phyloP scores from a whole-genome alignment of 192 early-diverging fungal genomes.

The Umbelopsis isabellina region DNA sequence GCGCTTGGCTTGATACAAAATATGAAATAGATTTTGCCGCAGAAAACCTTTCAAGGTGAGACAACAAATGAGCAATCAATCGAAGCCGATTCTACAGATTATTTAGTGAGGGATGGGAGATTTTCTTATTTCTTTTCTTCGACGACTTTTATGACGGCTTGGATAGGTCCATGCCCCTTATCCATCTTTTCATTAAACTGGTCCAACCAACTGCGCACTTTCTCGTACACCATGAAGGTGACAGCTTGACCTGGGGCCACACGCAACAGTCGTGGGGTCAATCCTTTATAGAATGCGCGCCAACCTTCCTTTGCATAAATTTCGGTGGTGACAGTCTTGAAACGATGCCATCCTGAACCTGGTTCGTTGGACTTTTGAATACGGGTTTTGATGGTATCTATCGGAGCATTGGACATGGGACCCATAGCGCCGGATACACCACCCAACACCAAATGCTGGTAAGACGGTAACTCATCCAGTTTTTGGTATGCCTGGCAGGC shows the following conservation, averaged over 20 bases:
- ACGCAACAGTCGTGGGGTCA: constrained; percentile 88
- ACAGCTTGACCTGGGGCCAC: constrained; percentile 97
- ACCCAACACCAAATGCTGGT: constrained; percentile 88
- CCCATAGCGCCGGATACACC: constrained; percentile 88
- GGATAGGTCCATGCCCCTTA: constrained; percentile 19
- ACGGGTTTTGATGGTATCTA: constrained; percentile 98
- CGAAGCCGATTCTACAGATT: neutral
- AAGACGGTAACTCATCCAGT: constrained; percentile 74
- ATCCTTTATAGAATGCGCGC: constrained; percentile 91
- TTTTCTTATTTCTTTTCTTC: constrained; percentile 5
- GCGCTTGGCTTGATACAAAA: no score
- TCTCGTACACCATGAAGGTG: constrained; percentile 92
- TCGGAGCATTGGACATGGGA: constrained; percentile 95
- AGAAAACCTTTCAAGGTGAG: no score
- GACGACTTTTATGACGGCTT: constrained; percentile 4
- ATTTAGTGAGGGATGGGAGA: neutral
- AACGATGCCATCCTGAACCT: constrained; percentile 76
- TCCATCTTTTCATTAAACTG: constrained; percentile 28
- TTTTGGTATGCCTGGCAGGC: constrained; percentile 70
- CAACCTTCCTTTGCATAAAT: constrained; percentile 90
- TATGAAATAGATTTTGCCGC: no score
- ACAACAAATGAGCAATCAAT: no score
- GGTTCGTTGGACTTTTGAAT: constrained; percentile 83
- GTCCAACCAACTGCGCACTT: constrained; percentile 76
- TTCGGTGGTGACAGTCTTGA: constrained; percentile 69